Percentiles rank a stretch among this genome's conserved stretches.
Evolutionary conservation across 495 filamentous ascomycete genomes (phyloP).

Genomic region (Podospora pseudopauciseta): DNA sequence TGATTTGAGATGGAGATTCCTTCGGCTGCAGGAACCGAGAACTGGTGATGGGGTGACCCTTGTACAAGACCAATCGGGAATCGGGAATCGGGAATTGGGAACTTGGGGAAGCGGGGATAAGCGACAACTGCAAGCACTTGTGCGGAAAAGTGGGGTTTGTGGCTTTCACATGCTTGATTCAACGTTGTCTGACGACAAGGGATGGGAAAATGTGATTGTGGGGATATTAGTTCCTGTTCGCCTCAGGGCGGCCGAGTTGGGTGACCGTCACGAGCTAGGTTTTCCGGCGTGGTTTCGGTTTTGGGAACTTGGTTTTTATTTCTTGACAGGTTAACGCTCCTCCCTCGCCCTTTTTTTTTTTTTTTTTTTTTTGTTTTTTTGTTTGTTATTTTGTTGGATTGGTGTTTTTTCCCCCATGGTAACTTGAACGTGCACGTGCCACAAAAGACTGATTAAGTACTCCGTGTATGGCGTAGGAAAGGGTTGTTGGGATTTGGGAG

Average conservation of each 20-base stretch:
- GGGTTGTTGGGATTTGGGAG: background rate
- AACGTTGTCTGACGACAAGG: conserved; percentile 1
- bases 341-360: background rate
- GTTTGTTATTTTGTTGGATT: too few species aligned
- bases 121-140: background rate
- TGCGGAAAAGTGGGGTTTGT: background rate
- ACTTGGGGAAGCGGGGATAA: background rate
- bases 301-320: background rate
- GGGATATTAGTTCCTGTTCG: background rate
- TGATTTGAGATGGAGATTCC: background rate
- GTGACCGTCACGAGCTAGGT: background rate
- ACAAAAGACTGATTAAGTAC: too few species aligned
- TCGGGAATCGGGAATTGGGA: background rate
- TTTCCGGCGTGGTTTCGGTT: too few species aligned
- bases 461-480: background rate
- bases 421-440: too few species aligned
- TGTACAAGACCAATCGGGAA: background rate
- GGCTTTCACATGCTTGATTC: conserved; percentile 4
- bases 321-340: background rate
- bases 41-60: background rate
- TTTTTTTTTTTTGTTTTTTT: background rate
- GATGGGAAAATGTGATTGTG: background rate
- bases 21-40: background rate
- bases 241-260: background rate
- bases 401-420: too few species aligned